Conservation (phyloP, 176 grass and related monocot species). For the Zea luxurians region DNA sequence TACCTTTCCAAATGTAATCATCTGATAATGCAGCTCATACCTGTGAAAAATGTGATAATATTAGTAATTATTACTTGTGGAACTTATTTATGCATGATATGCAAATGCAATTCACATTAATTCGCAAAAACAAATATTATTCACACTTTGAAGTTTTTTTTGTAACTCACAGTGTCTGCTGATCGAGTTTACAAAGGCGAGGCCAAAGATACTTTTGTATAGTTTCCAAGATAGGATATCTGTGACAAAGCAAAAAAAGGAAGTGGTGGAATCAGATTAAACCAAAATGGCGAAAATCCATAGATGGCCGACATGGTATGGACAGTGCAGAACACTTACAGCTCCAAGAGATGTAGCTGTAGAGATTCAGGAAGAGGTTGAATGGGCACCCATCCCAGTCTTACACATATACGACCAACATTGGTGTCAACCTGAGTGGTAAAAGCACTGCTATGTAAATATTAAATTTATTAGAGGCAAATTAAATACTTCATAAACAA, state of each 20-base stretch:
- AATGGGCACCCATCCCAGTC: constrained; percentile 96
- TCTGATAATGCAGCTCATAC: constrained; percentile 99
- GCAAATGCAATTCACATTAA: background rate
- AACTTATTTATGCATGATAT: constrained; percentile 21
- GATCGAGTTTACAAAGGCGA: constrained; percentile 93
- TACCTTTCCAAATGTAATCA: constrained; percentile 99
- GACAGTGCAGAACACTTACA: constrained; percentile 57
- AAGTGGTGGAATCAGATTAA: constrained; percentile 26
- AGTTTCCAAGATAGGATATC: constrained; percentile 81
- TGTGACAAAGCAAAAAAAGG: constrained; percentile 43
- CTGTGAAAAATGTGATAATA: constrained; percentile 53
- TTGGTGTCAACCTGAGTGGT: constrained; percentile 88
- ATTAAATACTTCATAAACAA: constrained; percentile 21
- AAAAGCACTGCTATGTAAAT: constrained; percentile 42
- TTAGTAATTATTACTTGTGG: constrained; percentile 7
- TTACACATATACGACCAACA: constrained; percentile 94
- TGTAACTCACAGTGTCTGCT: constrained; percentile 82
- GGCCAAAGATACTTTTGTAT: constrained; percentile 99
- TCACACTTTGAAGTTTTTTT: constrained; percentile 8
- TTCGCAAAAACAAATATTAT: constrained; percentile 8
- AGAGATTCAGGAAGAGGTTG: constrained; percentile 91
- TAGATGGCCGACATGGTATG: constrained; percentile 14
- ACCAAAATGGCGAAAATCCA: constrained; percentile 23
- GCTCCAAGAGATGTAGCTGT: constrained; percentile 89
- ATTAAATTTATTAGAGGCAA: constrained; percentile 29